phyloP scores from a whole-genome alignment of 75 land plant genomes.

The Selaginella moellendorffii region DNA sequence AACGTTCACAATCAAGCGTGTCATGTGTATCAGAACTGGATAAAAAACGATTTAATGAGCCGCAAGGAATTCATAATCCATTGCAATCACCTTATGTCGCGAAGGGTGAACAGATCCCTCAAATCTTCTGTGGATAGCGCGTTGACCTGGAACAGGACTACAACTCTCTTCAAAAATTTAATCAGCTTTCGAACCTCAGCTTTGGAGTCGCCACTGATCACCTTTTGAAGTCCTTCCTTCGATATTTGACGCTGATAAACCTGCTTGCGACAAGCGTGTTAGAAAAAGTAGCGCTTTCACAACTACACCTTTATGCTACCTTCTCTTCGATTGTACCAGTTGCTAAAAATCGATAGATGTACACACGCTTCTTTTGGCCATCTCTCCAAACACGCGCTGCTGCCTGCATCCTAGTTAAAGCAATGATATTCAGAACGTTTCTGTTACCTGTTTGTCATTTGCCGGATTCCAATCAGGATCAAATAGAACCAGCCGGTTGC shows the following conservation, averaged over 20 bases:
- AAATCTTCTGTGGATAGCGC: slow-evolving; percentile 74
- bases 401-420: slow-evolving; percentile 33
- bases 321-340: slow-evolving; percentile 98
- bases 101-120: slow-evolving; percentile 68
- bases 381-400: slow-evolving; percentile 99
- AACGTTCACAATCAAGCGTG: slow-evolving; percentile 70
- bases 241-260: slow-evolving; percentile 98
- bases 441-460: slow-evolving; percentile 83
- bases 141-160: slow-evolving; percentile 54
- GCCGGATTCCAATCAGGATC: slow-evolving; percentile 99
- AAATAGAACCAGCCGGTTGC: slow-evolving; percentile 91
- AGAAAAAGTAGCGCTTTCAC: not conserved
- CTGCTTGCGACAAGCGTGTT: slow-evolving; percentile 24
- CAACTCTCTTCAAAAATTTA: too few species aligned
- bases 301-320: slow-evolving; percentile 26
- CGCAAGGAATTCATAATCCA: slow-evolving; percentile 44
- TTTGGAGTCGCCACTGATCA: slow-evolving; percentile 49
- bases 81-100: slow-evolving; percentile 60
- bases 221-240: slow-evolving; percentile 98
- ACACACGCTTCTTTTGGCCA: slow-evolving; percentile 97
- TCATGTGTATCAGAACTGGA: slow-evolving; percentile 87
- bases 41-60: not conserved
- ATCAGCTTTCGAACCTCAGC: too few species aligned
- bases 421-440: not conserved
- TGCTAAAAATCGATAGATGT: slow-evolving; percentile 77